Conservation (phyloP, 73 alveolate genomes). For the Tetrahymena elliotti region DNA sequence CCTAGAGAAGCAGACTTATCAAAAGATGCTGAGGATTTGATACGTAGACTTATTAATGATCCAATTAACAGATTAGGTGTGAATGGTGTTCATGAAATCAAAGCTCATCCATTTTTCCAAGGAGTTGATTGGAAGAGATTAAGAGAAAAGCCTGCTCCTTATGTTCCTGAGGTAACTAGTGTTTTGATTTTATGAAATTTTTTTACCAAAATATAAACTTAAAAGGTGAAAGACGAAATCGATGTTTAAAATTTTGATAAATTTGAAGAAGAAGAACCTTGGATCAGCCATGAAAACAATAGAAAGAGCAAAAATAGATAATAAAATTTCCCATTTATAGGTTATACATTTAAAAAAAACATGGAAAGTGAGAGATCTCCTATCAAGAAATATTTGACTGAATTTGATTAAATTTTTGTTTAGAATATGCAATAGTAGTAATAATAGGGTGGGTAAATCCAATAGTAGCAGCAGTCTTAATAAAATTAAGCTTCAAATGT, state of each 20-base stretch:
- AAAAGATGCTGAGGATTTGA: constrained; percentile 71
- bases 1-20: constrained; percentile 74
- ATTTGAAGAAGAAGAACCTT: constrained; percentile 88
- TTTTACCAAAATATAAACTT: not conserved
- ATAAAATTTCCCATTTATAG: constrained; percentile 44
- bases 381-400: constrained; percentile 19
- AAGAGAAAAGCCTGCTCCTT: constrained; percentile 69
- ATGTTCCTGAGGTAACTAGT: constrained; percentile 58
- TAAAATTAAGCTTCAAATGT: not conserved
- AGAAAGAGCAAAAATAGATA: constrained; percentile 42
- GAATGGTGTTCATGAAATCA: constrained; percentile 78
- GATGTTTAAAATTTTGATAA: constrained; percentile 83
- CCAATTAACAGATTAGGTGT: constrained; percentile 67
- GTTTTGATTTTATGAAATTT: not conserved
- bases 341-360: constrained; percentile 67
- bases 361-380: constrained; percentile 58
- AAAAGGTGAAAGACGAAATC: constrained; percentile 35
- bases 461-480: not conserved
- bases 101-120: constrained; percentile 86
- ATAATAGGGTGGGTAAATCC: not conserved
- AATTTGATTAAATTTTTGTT: constrained; percentile 4
- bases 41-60: constrained; percentile 63
- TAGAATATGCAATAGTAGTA: not conserved
- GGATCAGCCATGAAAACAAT: constrained; percentile 55
- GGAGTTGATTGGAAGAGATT: constrained; percentile 83